Evolutionary conservation across 2,329 filamentous ascomycete species (phyloP).

Genomic region (Microthyrium microscopicum): DNA sequence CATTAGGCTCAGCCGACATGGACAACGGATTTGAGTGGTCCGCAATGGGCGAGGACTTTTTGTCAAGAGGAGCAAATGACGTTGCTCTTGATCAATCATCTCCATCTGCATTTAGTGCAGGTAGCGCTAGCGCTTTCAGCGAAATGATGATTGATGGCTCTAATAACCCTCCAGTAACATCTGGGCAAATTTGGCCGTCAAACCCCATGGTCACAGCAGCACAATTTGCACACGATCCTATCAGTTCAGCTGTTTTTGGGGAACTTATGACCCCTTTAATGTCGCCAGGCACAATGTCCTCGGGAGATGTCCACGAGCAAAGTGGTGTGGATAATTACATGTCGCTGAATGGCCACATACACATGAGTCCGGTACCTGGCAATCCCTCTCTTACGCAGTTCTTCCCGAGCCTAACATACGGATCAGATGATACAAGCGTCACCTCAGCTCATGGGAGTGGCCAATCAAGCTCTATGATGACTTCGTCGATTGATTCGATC

Average conservation of each 20-base stretch:
- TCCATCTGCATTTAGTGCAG: slow-evolving; percentile 87
- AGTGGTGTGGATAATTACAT: slow-evolving; percentile 50
- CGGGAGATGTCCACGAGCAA: slow-evolving; percentile 57
- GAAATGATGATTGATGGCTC: slow-evolving; percentile 77
- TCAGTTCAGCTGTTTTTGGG: slow-evolving; percentile 49
- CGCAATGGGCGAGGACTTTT: slow-evolving; percentile 63
- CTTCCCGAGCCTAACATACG: slow-evolving; percentile 48
- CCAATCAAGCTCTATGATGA: slow-evolving; percentile 41
- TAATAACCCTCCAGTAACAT: slow-evolving; percentile 18
- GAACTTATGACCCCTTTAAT: slow-evolving; percentile 46
- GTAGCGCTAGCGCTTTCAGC: slow-evolving; percentile 79
- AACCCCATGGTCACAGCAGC: slow-evolving; percentile 46
- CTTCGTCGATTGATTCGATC: slow-evolving; percentile 47
- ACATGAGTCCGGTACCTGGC: slow-evolving; percentile 61
- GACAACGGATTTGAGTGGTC: slow-evolving; percentile 78
- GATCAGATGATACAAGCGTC: slow-evolving; percentile 40
- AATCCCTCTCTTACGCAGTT: slow-evolving; percentile 44
- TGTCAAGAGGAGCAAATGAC: slow-evolving; percentile 44
- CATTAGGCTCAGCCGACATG: slow-evolving; percentile 45
- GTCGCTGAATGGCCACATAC: no score
- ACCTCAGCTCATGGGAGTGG: slow-evolving; percentile 50
- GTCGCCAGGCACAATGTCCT: slow-evolving; percentile 46
- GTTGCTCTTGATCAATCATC: slow-evolving; percentile 83
- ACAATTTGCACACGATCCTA: slow-evolving; percentile 21
- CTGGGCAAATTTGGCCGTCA: slow-evolving; percentile 19